These are phyloP conservation scores for Hymenoscyphus scutula DNA, from an alignment of 2,329 filamentous ascomycete species.

Conservation along the genomic window DNA sequence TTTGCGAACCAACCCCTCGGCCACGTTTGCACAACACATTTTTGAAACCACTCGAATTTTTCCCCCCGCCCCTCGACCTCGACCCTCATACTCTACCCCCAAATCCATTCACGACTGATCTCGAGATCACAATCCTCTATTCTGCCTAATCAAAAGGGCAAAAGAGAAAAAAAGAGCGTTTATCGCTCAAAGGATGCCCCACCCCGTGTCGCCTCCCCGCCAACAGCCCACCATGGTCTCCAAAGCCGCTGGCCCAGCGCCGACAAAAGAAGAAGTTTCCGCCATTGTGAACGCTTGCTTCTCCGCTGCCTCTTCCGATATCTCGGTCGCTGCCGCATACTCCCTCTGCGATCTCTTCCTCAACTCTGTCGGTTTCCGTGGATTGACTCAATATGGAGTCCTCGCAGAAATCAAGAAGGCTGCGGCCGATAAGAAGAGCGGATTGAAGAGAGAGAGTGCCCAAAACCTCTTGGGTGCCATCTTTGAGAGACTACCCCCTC, in stretches of 20 bases:
- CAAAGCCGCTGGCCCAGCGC: constrained; percentile 43
- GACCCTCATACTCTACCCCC: constrained; percentile 18
- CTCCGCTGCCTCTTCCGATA: constrained; percentile 51
- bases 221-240: constrained; percentile 44
- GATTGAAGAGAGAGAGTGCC: constrained; percentile 78
- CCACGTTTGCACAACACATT: constrained; percentile 30
- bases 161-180: constrained; percentile 18
- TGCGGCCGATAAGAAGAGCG: constrained; percentile 90
- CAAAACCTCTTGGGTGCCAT: constrained; percentile 94
- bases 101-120: constrained; percentile 8
- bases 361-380: constrained; percentile 63
- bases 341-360: constrained; percentile 61
- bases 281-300: constrained; percentile 67
- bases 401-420: constrained; percentile 69
- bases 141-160: constrained; percentile 13
- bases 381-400: constrained; percentile 59
- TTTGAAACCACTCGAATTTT: constrained; percentile 19
- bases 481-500: constrained; percentile 81
- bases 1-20: constrained; percentile 23
- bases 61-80: constrained; percentile 11
- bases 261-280: constrained; percentile 64
- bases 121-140: constrained; percentile 16
- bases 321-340: constrained; percentile 62
- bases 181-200: constrained; percentile 45
- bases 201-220: constrained; percentile 40